Conservation (phyloP, 306 rosid genomes). For the Comarum palustre region DNA sequence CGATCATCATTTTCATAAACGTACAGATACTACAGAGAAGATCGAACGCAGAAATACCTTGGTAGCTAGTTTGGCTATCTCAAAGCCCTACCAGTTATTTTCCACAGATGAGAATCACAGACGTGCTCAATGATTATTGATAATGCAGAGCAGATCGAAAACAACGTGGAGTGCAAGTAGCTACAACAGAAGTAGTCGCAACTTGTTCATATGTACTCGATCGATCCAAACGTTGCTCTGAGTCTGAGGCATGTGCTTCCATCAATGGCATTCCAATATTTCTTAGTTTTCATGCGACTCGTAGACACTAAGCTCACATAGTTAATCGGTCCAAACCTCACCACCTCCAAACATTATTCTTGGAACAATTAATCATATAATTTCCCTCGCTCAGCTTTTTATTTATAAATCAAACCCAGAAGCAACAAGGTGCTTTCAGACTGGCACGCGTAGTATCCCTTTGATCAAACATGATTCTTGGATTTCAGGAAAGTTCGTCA, state of each 20-base stretch:
- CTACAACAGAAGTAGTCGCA: neutral
- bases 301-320: neutral
- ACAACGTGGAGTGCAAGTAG: constrained; percentile 11
- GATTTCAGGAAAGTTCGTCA: neutral
- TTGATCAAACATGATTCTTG: constrained; percentile 9
- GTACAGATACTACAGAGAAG: too few relatives aligned
- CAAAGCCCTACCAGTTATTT: neutral
- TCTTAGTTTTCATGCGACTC: neutral
- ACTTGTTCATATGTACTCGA: neutral
- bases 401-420: neutral
- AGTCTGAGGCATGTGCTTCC: neutral
- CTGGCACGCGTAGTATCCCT: constrained; percentile 25
- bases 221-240: neutral
- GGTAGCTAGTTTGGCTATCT: neutral
- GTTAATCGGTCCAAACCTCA: neutral
- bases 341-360: neutral
- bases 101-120: neutral
- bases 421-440: constrained; percentile 7
- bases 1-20: neutral
- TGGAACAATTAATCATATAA: neutral
- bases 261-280: neutral
- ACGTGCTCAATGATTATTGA: neutral
- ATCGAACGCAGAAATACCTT: neutral
- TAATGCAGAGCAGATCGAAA: neutral
- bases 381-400: neutral